Conservation (phyloP, 805 yeast genomes). For the Candida ponderosae region DNA sequence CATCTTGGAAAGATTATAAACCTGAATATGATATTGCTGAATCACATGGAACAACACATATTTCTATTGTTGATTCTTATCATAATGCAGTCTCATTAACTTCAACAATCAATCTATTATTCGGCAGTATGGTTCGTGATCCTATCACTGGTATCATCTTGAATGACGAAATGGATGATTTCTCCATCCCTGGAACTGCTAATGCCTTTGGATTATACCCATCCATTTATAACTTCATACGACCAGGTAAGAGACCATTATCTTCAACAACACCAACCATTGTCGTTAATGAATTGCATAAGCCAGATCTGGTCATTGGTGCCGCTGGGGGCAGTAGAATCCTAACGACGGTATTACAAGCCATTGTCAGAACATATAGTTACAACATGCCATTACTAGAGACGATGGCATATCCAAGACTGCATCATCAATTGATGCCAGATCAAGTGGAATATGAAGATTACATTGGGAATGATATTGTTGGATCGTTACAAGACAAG, state of each 20-base stretch:
- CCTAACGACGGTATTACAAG: constrained; percentile 75
- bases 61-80: constrained; percentile 65
- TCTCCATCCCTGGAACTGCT: constrained; percentile 58
- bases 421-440: constrained; percentile 88
- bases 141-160: constrained; percentile 73
- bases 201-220: constrained; percentile 82
- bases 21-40: constrained; percentile 73
- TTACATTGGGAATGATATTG: constrained; percentile 35
- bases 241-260: constrained; percentile 74
- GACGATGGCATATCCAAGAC: constrained; percentile 68
- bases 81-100: constrained; percentile 83
- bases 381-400: constrained; percentile 53
- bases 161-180: constrained; percentile 94
- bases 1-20: constrained; percentile 62
- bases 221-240: constrained; percentile 68
- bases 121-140: constrained; percentile 82
- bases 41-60: constrained; percentile 90
- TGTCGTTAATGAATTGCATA: constrained; percentile 36
- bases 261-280: constrained; percentile 80
- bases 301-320: constrained; percentile 67
- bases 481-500: constrained; percentile 26
- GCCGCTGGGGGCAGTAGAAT: constrained; percentile 95
- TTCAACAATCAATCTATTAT: constrained; percentile 76
- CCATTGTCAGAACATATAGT: constrained; percentile 59
- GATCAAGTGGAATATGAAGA: constrained; percentile 56